Base-by-base conservation (phyloP, 2,329 filamentous ascomycete species). In the Rutstroemia sp. region DNA sequence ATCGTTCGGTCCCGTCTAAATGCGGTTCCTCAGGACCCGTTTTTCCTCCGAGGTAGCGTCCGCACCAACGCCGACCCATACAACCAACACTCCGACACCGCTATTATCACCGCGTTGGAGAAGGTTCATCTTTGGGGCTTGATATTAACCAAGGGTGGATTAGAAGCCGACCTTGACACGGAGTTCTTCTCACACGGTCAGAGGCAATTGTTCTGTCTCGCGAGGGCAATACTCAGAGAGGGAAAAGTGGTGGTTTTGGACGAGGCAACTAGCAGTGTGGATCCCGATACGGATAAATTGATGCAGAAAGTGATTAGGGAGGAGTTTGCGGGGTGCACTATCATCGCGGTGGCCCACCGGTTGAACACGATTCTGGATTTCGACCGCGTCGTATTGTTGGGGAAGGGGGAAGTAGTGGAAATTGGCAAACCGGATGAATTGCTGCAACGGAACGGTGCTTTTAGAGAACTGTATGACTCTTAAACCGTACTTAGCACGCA, bases 141-240 rank as follows among this genome's bases (percentile, higher is more conserved):
- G 2, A 55, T 66, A 10, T 23, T 16, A 4, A 52, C 30, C 1
- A 63, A 61, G 39, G 65, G 65, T 16, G 63, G 63, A 2, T 52
- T 67, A 3, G 61, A 65, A 14, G 56, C 58, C 2, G 46, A 58
- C 2, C 74, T 85, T 60, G 72, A 73, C n/a, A 70, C 75, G 1
- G 73, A 78, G 6, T 95, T 91, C 0, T 92, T 97, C 71, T 78
- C 74, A 0, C 73, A 76, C 45, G 78, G 78, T 1, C 74, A 81
- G 60, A 67, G 69, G 46, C 79, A 81, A 63, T 65, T 80, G 0
- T 74, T 80, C 54, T 73, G 72, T 27, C 67, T 81, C 10, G 77
- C 76, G 0, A 69, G 78, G 5, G 73, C 76, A 0, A 67, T 79
- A 9, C 58, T 79, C 16, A 65, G 39, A 14, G 67, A 68, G 34